Evolutionary conservation across 306 rosid genomes (phyloP).

Genomic region (Astragalus membranaceus): DNA sequence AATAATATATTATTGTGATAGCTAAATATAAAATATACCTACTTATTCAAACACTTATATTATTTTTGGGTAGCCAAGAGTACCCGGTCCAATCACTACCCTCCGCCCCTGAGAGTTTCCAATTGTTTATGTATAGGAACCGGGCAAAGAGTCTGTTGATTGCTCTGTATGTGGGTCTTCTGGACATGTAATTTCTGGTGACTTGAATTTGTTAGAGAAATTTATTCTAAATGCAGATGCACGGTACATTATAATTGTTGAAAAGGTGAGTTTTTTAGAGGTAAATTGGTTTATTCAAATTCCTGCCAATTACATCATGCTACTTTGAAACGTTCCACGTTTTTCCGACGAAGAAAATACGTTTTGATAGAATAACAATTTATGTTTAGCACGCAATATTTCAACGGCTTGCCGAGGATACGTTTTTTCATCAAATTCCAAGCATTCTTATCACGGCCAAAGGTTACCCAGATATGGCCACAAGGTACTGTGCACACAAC

Average conservation of each 20-base stretch:
- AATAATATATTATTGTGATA: too few species aligned
- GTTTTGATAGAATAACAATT: conserved; percentile 4
- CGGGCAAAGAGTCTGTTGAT: conserved; percentile 47
- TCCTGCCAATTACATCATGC: not conserved
- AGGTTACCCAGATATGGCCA: conserved; percentile 94
- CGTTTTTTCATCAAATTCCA: conserved; percentile 69
- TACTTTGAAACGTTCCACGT: conserved; percentile 4
- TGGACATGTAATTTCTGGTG: conserved; percentile 71
- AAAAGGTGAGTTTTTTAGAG: conserved; percentile 51
- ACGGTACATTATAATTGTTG: conserved; percentile 73
- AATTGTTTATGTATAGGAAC: too few species aligned
- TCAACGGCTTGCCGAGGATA: conserved; percentile 76
- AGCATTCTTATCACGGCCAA: conserved; percentile 87
- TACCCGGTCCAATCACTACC: too few species aligned
- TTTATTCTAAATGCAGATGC: conserved; percentile 60
- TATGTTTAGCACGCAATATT: conserved; percentile 71
- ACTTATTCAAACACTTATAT: too few species aligned
- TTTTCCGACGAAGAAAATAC: not conserved
- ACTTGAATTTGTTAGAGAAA: conserved; percentile 52
- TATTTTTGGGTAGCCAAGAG: too few species aligned
- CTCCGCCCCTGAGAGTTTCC: too few species aligned
- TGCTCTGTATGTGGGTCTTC: conserved; percentile 77
- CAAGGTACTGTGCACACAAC: conserved; percentile 44
- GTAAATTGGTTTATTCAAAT: conserved; percentile 6
- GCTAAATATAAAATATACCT: too few species aligned